Evolutionary conservation across 1,139 yeast genomes (phyloP), one percentile per base, ranked within the genome.

Genomic region (Taphrina wiesneri): DNA sequence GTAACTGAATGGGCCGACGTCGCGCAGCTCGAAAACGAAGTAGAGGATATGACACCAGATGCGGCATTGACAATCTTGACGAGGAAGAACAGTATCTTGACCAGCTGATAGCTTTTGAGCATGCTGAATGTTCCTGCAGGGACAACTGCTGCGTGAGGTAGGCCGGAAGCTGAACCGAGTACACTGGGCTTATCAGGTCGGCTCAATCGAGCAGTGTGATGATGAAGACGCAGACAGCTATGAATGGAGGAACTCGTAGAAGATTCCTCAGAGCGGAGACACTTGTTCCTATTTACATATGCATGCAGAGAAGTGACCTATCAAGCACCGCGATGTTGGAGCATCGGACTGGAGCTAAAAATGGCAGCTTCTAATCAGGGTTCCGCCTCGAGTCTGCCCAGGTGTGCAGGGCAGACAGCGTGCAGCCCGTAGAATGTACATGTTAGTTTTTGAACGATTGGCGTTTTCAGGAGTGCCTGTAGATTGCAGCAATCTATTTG

Each of bases 1-100:
- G 26, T 17, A 32, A 69, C 26, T 13, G 60, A 43, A 17, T 68
- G 49, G 34, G 60, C 45, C 49, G 51, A 39, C 9, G 51, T 15
- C 7, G 56, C 41, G 23, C 60, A 56, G 21, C 13, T 19, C 13
- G 60, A 39, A 39, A 56, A 56, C 9, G 51, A 21, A 13, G 26
- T 13, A 17, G 60, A 21, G 5, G 60, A 56, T 6, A 56, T 56
- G 34, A 39, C 39, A 5, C 41, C 51, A 25, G 60, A 39, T 4
- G 60, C 47, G 4, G 56, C 56, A 21, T 21, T 5, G 7, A 28
- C 53, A 15, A 3, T 13, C n/a, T 36, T 30, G 23, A 15, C n/a
- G n/a, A 45, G 26, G 28, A 23, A 6, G 25, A 9, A 45, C 28
- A 45, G n/a, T 13, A 39, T 39, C 3, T 2, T 39, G 19, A 19